Evolutionary conservation across 495 filamentous ascomycete genomes (phyloP).

Genomic region (Podospora conica): DNA sequence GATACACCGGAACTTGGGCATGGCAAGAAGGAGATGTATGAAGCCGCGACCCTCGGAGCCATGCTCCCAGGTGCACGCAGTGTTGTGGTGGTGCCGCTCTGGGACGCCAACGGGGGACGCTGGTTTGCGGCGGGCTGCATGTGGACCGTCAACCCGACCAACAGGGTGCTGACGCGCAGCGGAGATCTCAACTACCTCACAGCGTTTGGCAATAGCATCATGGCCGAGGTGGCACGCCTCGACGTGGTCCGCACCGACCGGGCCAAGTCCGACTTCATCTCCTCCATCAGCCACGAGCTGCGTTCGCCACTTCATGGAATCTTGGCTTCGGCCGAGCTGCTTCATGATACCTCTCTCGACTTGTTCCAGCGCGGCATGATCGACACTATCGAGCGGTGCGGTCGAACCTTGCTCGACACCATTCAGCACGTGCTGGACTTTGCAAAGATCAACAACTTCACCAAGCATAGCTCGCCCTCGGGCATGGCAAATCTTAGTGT

Average conservation of each 20-base stretch:
- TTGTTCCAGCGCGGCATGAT: conserved; percentile 55
- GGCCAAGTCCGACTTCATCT: conserved; percentile 64
- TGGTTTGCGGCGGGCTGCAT: conserved; percentile 64
- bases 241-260: conserved; percentile 32
- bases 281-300: conserved; percentile 69
- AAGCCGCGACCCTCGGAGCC: conserved; percentile 14
- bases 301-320: conserved; percentile 74
- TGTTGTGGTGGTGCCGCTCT: conserved; percentile 55
- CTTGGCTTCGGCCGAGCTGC: conserved; percentile 61
- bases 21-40: conserved; percentile 12
- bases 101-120: conserved; percentile 55
- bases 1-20: conserved; percentile 21
- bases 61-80: conserved; percentile 47
- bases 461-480: too few species aligned
- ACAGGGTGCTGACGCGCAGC: conserved; percentile 45
- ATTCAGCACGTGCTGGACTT: conserved; percentile 73
- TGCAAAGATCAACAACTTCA: conserved; percentile 56
- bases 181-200: conserved; percentile 41
- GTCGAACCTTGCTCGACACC: conserved; percentile 68
- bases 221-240: conserved; percentile 51
- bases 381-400: conserved; percentile 64
- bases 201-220: conserved; percentile 52
- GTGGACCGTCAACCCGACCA: conserved; percentile 48
- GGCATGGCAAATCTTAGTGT: too few species aligned
- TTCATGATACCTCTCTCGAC: conserved; percentile 52